Evolutionary conservation across 202 grass and related monocot genomes (phyloP).

Genomic region (Hordeum pubiflorum): DNA sequence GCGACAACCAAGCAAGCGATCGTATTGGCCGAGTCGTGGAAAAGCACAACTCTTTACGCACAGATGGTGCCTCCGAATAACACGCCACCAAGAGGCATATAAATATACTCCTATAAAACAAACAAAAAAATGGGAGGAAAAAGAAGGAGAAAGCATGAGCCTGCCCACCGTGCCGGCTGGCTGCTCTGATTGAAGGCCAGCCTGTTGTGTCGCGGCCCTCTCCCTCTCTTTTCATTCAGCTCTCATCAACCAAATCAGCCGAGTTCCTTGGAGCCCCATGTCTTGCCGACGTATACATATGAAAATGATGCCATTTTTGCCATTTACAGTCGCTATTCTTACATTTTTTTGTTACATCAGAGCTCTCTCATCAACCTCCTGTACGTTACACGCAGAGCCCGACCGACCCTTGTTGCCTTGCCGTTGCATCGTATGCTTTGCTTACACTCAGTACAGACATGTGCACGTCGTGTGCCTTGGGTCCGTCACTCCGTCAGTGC

Average conservation of each 20-base stretch:
- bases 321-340: conserved; percentile 24
- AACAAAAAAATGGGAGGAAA: background rate
- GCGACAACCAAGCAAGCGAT: background rate
- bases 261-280: background rate
- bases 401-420: background rate
- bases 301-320: background rate
- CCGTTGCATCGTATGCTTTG: background rate
- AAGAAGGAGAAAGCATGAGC: background rate
- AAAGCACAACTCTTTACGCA: conserved; percentile 21
- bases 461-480: background rate
- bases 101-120: background rate
- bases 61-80: conserved; percentile 32
- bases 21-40: conserved; percentile 5
- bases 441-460: conserved; percentile 11
- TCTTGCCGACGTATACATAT: conserved; percentile 1
- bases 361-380: conserved; percentile 3
- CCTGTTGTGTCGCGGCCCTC: background rate
- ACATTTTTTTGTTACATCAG: conserved; percentile 5
- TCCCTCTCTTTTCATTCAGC: too few relatives aligned
- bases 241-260: too few relatives aligned
- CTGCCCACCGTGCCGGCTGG: background rate
- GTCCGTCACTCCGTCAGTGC: background rate
- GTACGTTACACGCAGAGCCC: conserved; percentile 7
- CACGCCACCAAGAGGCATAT: background rate
- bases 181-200: conserved; percentile 21